Conservation (phyloP, 768 basidiomycete species). For the Megacollybia marginata region DNA sequence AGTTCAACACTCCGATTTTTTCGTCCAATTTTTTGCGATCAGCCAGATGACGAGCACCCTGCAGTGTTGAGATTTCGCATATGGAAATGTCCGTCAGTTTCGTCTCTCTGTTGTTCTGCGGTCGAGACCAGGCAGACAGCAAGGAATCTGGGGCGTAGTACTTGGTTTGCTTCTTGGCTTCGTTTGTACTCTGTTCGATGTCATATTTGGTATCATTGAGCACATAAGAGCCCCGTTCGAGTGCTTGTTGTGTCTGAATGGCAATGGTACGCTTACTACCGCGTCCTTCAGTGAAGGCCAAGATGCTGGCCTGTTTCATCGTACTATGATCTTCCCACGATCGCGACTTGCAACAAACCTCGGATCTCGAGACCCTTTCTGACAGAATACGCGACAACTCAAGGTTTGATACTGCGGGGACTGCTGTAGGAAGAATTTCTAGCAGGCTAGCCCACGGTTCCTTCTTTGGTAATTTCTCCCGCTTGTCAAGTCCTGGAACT, state of each 20-base stretch:
- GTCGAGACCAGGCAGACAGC: slow-evolving; percentile 36
- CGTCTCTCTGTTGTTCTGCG: slow-evolving; percentile 6
- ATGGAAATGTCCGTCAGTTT: slow-evolving; percentile 31
- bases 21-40: slow-evolving; percentile 3
- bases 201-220: neutral
- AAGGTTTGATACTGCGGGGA: too few relatives aligned
- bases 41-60: slow-evolving; percentile 42
- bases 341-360: too few relatives aligned
- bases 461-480: too few relatives aligned
- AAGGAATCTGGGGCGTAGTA: slow-evolving; percentile 46
- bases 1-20: slow-evolving; percentile 64
- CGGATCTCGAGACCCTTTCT: too few relatives aligned
- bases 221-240: neutral
- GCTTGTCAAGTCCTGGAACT: too few relatives aligned
- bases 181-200: neutral
- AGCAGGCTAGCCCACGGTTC: too few relatives aligned
- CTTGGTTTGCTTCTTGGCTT: slow-evolving; percentile 29
- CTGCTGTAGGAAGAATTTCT: too few relatives aligned
- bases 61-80: slow-evolving; percentile 57
- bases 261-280: neutral
- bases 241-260: neutral
- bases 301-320: too few relatives aligned
- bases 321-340: too few relatives aligned
- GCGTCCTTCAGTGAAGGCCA: neutral
- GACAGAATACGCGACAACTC: too few relatives aligned